Base-by-base conservation (phyloP, 805 yeast species). In the Wickerhamomyces canadensis region DNA sequence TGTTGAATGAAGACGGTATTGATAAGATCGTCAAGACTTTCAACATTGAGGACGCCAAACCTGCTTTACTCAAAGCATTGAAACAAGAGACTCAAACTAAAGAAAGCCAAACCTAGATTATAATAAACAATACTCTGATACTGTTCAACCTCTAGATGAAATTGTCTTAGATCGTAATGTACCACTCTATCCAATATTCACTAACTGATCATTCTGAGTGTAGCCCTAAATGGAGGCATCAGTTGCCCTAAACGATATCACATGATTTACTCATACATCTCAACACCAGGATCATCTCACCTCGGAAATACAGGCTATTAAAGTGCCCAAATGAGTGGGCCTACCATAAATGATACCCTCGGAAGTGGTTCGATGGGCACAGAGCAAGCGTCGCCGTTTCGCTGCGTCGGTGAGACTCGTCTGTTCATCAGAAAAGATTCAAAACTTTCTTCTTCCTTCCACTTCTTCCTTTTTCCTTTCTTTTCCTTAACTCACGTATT, bases 61-160 rank as follows among this genome's bases (percentile, higher is more conserved):
- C 65, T 1, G 68, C 68, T n/a, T 57, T 81, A 31, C 38, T 52
- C 5, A 69, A 70, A 40, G 83, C 85, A 1, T 51, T 77, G 41
- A 53, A 53, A 22, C 87, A 81, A 52, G 87, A 80, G 53, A 55
- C 59, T 9, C 31, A 37, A 16, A 28, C 33, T 34, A 21, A n/a
- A n/a, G n/a, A n/a, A n/a, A 37, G 37, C 36, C 35, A 34, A 30
- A 29, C 12, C n/a, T n/a, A n/a, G n/a, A n/a, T n/a, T n/a, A n/a
- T n/a, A 27, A 16, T 24, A 9, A 18, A 21, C 23, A 21, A 21
- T 21, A 21, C 23, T 8, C 28, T 19, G 19, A 28, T n/a, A n/a
- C n/a, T n/a, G n/a, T n/a, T n/a, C n/a, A n/a, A n/a, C n/a, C n/a
- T n/a, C n/a, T n/a, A n/a, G n/a, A n/a, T n/a, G n/a, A n/a, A n/a